These are phyloP conservation scores for Pyrus hybrid DNA, from an alignment of 331 rosid genomes.

Conservation along the genomic window DNA sequence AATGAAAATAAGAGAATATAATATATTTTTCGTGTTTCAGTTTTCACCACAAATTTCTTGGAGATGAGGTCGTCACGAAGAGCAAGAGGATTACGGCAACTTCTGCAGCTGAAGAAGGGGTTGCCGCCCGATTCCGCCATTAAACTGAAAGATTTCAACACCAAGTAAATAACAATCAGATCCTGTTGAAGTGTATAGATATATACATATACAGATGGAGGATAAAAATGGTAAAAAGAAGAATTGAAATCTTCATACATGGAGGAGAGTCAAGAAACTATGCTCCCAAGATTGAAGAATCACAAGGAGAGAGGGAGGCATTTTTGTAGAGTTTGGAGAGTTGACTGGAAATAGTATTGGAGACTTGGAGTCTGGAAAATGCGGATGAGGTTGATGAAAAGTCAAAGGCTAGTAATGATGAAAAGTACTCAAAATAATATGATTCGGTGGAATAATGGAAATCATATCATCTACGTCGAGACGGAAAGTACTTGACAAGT, in stretches of 20 bases:
- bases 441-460: not conserved
- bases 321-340: not conserved
- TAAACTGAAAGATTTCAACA: not conserved
- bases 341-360: not conserved
- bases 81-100: constrained; percentile 40
- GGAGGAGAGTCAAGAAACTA: not conserved
- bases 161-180: not conserved
- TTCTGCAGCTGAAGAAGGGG: constrained; percentile 36
- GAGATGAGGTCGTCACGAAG: constrained; percentile 39
- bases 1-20: not conserved
- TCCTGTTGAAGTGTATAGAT: not conserved
- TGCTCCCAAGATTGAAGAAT: not conserved
- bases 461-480: not conserved
- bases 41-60: constrained; percentile 9
- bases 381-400: not conserved
- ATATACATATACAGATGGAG: not conserved
- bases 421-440: no score
- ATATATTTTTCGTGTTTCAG: not conserved
- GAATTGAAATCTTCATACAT: not conserved
- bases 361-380: no score
- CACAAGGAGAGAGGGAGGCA: not conserved
- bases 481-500: not conserved
- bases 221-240: not conserved
- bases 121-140: constrained; percentile 23
- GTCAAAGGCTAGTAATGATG: not conserved